Evolutionary conservation across 1,284 basidiomycete genomes (phyloP).

Genomic region (Cryptococcus sp.): DNA sequence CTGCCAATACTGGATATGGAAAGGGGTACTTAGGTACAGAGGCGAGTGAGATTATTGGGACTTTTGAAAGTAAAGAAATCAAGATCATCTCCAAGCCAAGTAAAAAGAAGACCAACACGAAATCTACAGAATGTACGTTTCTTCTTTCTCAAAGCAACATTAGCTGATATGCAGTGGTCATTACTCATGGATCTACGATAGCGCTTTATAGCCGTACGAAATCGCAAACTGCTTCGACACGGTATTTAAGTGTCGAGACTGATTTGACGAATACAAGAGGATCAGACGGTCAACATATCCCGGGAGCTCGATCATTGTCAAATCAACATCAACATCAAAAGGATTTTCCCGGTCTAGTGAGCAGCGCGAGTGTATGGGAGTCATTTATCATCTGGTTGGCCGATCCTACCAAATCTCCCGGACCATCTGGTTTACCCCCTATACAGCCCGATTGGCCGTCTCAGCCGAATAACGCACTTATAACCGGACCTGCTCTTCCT

Average conservation of each 20-base stretch:
- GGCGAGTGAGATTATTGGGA: constrained; percentile 68
- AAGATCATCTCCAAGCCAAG: constrained; percentile 95
- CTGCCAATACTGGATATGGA: constrained; percentile 11
- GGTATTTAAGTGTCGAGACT: constrained; percentile 89
- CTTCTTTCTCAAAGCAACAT: neutral
- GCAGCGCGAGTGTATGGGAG: constrained; percentile 57
- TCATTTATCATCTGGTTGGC: constrained; percentile 78
- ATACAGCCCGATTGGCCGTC: constrained; percentile 57
- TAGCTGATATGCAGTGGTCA: constrained; percentile 61
- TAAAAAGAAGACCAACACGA: constrained; percentile 90
- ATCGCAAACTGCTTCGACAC: constrained; percentile 90
- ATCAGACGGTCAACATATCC: constrained; percentile 77
- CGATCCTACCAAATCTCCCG: constrained; percentile 66
- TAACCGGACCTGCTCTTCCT: neutral
- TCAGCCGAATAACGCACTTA: constrained; percentile 68
- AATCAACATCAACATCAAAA: constrained; percentile 2
- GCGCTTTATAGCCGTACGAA: constrained; percentile 91
- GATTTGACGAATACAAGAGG: constrained; percentile 84
- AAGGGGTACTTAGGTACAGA: constrained; percentile 25
- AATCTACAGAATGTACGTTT: constrained; percentile 73
- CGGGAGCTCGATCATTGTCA: constrained; percentile 55
- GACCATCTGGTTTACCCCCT: constrained; percentile 57
- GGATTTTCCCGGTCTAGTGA: constrained; percentile 45
- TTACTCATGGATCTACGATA: constrained; percentile 92
- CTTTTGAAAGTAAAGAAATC: constrained; percentile 85